A percentile compares a stretch with the other conserved stretches of the same genome.
phyloP scores from a whole-genome alignment of 2,329 filamentous ascomycete species.

The Trichophyton benhamiae region DNA sequence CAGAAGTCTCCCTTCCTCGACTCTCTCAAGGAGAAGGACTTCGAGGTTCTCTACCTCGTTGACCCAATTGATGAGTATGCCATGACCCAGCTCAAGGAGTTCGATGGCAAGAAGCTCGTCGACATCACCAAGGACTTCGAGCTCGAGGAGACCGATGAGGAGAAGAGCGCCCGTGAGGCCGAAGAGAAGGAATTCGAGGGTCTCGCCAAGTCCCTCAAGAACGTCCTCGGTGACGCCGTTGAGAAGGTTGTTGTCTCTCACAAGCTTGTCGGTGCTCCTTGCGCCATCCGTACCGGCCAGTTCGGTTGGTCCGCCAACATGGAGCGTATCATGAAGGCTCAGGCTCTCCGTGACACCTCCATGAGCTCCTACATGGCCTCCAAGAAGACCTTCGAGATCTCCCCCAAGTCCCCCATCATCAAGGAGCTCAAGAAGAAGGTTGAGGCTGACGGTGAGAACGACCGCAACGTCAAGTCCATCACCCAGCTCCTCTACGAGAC shows the following conservation, averaged over 20 bases:
- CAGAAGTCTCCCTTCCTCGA: slow-evolving; percentile 98
- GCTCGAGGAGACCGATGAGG: slow-evolving; percentile 98
- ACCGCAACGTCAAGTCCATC: slow-evolving; percentile 98
- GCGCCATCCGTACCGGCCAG: slow-evolving; percentile 97
- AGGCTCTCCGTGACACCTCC: slow-evolving; percentile 97
- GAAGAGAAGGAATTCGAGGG: slow-evolving; percentile 98
- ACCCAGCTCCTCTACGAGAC: slow-evolving; percentile 98
- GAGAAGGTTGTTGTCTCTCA: slow-evolving; percentile 99
- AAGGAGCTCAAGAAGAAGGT: slow-evolving; percentile 99
- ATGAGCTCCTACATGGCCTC: slow-evolving; percentile 99
- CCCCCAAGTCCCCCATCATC: slow-evolving; percentile 94
- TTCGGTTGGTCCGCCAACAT: slow-evolving; percentile 99
- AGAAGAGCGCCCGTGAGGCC: slow-evolving; percentile 89
- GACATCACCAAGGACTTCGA: slow-evolving; percentile 99
- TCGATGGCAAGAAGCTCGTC: slow-evolving; percentile 99
- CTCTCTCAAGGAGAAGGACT: slow-evolving; percentile 96
- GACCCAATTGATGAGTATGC: slow-evolving; percentile 99
- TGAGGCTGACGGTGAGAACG: slow-evolving; percentile 91
- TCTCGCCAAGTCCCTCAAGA: slow-evolving; percentile 96
- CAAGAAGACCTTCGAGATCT: slow-evolving; percentile 99
- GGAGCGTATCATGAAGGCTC: slow-evolving; percentile 99
- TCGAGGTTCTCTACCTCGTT: slow-evolving; percentile 98
- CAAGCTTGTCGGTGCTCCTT: slow-evolving; percentile 89
- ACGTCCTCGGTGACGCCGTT: slow-evolving; percentile 96
- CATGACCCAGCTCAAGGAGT: slow-evolving; percentile 99